These are phyloP conservation scores for Pleurotus cornucopiae DNA, from an alignment of 768 basidiomycete species.

Conservation along the genomic window DNA sequence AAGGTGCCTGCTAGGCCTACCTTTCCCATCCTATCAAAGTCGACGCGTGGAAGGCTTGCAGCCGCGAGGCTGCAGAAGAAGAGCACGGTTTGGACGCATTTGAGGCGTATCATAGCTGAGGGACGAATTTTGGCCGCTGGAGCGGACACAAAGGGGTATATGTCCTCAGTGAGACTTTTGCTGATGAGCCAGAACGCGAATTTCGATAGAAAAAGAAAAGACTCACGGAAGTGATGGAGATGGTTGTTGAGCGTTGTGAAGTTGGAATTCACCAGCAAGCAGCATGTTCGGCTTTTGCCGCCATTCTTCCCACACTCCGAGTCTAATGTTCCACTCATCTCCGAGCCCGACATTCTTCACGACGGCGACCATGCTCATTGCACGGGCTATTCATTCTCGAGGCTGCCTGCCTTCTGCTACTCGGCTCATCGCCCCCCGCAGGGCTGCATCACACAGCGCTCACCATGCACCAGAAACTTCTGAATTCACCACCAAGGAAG, in stretches of 20 bases:
- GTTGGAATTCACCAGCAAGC: constrained; percentile 1
- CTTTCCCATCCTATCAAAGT: constrained; percentile 83
- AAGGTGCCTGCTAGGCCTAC: constrained; percentile 89
- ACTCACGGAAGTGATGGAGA: background rate
- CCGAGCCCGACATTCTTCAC: background rate
- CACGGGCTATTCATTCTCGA: constrained; percentile 28
- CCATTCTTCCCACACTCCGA: background rate
- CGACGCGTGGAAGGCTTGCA: constrained; percentile 53
- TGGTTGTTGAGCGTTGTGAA: constrained; percentile 4
- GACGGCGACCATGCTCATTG: constrained; percentile 34
- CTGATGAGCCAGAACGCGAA: background rate
- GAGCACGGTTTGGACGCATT: constrained; percentile 17
- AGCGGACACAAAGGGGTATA: constrained; percentile 1
- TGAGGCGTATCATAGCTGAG: constrained; percentile 5
- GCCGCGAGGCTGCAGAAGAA: constrained; percentile 25
- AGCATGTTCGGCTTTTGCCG: background rate
- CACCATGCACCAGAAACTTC: constrained; percentile 34
- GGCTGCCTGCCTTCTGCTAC: constrained; percentile 8
- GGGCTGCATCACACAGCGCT: constrained; percentile 29
- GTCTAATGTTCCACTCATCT: background rate
- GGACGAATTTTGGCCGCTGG: background rate
- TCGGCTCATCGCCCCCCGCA: constrained; percentile 35
- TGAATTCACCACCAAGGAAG: constrained; percentile 51
- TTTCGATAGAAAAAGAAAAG: background rate
- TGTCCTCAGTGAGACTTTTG: background rate